A percentile compares a stretch with the other conserved stretches of the same genome.
phyloP scores from a whole-genome alignment of 2,329 filamentous ascomycete species.

The Chaetoscypha palmicola region DNA sequence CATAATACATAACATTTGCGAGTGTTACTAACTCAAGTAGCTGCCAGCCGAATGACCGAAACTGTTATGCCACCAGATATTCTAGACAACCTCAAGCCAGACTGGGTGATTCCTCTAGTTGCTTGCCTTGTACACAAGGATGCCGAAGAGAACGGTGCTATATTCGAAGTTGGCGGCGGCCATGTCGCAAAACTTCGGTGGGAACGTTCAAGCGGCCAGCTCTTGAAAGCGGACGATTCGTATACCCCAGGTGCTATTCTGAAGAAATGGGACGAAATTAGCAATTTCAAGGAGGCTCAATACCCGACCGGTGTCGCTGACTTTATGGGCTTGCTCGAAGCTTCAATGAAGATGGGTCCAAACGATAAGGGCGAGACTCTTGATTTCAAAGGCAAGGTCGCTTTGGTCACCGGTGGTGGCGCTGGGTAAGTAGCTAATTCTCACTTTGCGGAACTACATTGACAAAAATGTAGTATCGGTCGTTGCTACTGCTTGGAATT shows the following conservation, averaged over 20 bases:
- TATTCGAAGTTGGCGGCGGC: slow-evolving; percentile 91
- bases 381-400: slow-evolving; percentile 79
- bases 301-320: slow-evolving; percentile 82
- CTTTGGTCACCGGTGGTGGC: slow-evolving; percentile 79
- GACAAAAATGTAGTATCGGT: slow-evolving; percentile 57
- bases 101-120: slow-evolving; percentile 92
- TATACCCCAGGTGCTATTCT: slow-evolving; percentile 85
- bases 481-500: slow-evolving; percentile 86
- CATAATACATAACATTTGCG: neutral
- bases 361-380: slow-evolving; percentile 67
- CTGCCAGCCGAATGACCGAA: slow-evolving; percentile 90
- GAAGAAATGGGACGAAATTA: slow-evolving; percentile 82
- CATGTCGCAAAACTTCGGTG: slow-evolving; percentile 90
- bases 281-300: slow-evolving; percentile 76
- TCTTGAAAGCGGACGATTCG: slow-evolving; percentile 80
- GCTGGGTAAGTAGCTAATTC: slow-evolving; percentile 49
- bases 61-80: slow-evolving; percentile 95
- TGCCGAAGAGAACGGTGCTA: slow-evolving; percentile 72
- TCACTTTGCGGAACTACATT: neutral
- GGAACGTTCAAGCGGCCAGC: slow-evolving; percentile 84
- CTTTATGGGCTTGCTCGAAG: slow-evolving; percentile 78
- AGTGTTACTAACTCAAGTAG: slow-evolving; percentile 34
- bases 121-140: slow-evolving; percentile 83
- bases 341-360: slow-evolving; percentile 68
- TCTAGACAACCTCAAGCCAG: slow-evolving; percentile 67